phyloP scores from a whole-genome alignment of 1,284 basidiomycete genomes.

The Veloboletus limbatus region DNA sequence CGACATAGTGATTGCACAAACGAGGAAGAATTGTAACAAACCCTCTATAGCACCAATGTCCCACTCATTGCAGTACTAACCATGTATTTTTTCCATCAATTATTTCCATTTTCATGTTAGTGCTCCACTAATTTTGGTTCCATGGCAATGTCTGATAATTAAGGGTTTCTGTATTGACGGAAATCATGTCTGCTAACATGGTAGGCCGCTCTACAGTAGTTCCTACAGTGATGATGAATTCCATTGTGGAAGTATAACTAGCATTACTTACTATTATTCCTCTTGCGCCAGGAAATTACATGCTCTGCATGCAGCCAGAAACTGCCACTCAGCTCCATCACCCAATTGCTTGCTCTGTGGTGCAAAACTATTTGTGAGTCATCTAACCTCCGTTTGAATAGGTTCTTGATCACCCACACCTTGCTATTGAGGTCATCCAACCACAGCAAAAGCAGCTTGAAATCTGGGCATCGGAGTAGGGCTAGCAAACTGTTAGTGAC shows the following conservation, averaged over 20 bases:
- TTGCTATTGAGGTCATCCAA: neutral
- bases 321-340: neutral
- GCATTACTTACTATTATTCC: conserved; percentile 3
- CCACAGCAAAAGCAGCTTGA: conserved; percentile 3
- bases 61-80: too few relatives aligned
- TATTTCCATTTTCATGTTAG: too few relatives aligned
- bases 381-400: neutral
- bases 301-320: neutral
- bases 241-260: neutral
- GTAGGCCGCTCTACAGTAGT: neutral
- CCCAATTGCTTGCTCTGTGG: neutral
- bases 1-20: too few relatives aligned
- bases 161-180: neutral
- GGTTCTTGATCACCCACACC: neutral
- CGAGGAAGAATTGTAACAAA: too few relatives aligned
- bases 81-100: too few relatives aligned
- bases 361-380: neutral
- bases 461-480: neutral
- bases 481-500: neutral
- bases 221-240: neutral
- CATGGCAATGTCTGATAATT: neutral
- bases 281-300: neutral
- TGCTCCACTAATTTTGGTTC: neutral
- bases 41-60: too few relatives aligned
- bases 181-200: neutral